phyloP scores from a whole-genome alignment of 768 basidiomycete genomes.

The Hygrophoropsis aurantiaca region DNA sequence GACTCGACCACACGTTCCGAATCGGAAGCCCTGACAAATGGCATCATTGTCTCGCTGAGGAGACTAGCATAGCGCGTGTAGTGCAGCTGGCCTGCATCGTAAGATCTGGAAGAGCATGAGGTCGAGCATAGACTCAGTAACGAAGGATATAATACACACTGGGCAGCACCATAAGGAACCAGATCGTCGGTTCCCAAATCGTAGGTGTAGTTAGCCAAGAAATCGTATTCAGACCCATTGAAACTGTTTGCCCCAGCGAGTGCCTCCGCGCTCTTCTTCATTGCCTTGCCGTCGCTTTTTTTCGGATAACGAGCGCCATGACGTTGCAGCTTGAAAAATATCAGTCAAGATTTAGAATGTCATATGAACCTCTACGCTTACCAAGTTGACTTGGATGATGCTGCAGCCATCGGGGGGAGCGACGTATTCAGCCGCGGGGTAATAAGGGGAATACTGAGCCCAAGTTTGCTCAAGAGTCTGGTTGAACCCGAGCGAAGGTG shows the following conservation, averaged over 20 bases:
- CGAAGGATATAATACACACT: constrained; percentile 43
- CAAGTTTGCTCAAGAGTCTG: constrained; percentile 38
- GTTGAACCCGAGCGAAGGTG: neutral
- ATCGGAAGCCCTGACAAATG: constrained; percentile 54
- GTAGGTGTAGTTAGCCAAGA: constrained; percentile 59
- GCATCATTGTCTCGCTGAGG: constrained; percentile 42
- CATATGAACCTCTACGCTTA: constrained; percentile 9
- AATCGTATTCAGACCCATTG: constrained; percentile 48
- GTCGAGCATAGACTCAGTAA: neutral
- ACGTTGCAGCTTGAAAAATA: constrained; percentile 59
- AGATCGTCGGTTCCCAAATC: constrained; percentile 57
- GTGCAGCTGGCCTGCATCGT: constrained; percentile 49
- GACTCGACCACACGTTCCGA: constrained; percentile 62
- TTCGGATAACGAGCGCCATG: constrained; percentile 84
- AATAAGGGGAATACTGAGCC: constrained; percentile 66
- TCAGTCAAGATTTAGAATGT: constrained; percentile 2
- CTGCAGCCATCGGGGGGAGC: constrained; percentile 48
- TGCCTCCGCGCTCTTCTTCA: constrained; percentile 50
- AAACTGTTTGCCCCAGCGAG: constrained; percentile 48
- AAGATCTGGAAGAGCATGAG: constrained; percentile 34
- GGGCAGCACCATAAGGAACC: constrained; percentile 63
- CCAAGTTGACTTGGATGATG: constrained; percentile 47
- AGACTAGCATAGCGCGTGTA: constrained; percentile 56
- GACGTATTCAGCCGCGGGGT: constrained; percentile 44
- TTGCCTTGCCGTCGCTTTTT: constrained; percentile 38